Conservation (phyloP, 2,329 filamentous ascomycete genomes). For the Sporothrix sp. region DNA sequence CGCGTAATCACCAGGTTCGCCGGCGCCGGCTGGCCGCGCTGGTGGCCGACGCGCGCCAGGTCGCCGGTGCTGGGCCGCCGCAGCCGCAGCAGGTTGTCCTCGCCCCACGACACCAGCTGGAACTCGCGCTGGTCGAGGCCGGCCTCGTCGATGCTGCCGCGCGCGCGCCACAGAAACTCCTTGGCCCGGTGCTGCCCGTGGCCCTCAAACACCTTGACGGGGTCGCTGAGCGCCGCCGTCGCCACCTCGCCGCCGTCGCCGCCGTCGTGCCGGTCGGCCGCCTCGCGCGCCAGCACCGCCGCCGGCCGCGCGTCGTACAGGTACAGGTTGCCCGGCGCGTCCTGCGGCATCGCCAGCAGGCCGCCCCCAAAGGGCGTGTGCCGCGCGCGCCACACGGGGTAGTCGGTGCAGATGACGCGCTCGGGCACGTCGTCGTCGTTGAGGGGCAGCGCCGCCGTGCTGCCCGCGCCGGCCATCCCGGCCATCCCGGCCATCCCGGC, state of each 20-base stretch:
- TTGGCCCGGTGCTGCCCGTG: slow-evolving; percentile 65
- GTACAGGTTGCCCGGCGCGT: slow-evolving; percentile 74
- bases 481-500: neutral
- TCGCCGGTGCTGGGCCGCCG: slow-evolving; percentile 60
- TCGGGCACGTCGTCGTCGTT: slow-evolving; percentile 55
- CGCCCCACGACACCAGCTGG: slow-evolving; percentile 86
- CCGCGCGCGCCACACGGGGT: slow-evolving; percentile 82
- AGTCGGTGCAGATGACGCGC: slow-evolving; percentile 69
- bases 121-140: slow-evolving; percentile 79
- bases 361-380: slow-evolving; percentile 86
- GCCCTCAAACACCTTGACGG: slow-evolving; percentile 49
- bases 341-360: slow-evolving; percentile 83
- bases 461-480: slow-evolving; percentile 21
- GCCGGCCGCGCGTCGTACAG: slow-evolving; percentile 58
- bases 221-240: slow-evolving; percentile 34
- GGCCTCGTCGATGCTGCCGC: slow-evolving; percentile 56
- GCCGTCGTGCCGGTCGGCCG: too few relatives aligned
- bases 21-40: slow-evolving; percentile 55
- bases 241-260: too few relatives aligned
- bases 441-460: neutral
- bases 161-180: slow-evolving; percentile 81
- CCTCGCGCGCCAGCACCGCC: slow-evolving; percentile 28
- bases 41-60: slow-evolving; percentile 60
- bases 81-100: slow-evolving; percentile 71
- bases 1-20: slow-evolving; percentile 64